These are phyloP conservation scores for Pichia sp. DNA, from an alignment of 1,139 yeast genomes.

Conservation along the genomic window DNA sequence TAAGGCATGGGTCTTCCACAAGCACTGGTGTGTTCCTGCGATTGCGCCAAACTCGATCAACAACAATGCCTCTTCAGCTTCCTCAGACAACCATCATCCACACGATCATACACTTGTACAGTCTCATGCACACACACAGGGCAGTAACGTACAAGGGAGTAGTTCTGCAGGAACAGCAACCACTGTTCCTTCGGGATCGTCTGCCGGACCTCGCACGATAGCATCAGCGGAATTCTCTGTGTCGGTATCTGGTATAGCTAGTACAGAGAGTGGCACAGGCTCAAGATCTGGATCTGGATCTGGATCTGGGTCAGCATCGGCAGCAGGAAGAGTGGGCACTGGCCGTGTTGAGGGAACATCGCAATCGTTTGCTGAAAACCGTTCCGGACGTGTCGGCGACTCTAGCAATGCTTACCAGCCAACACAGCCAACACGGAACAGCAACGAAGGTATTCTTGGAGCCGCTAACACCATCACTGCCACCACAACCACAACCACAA, in stretches of 20 bases:
- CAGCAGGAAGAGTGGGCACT: neutral
- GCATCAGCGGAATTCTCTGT: constrained; percentile 3
- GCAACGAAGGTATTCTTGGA: no score
- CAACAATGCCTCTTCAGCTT: neutral
- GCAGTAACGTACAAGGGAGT: neutral
- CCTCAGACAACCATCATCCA: neutral
- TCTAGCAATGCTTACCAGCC: neutral
- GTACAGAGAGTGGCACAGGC: neutral
- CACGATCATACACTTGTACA: neutral
- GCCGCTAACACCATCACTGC: no score
- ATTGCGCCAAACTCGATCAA: neutral
- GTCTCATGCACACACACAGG: neutral
- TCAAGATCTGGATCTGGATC: neutral
- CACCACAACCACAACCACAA: neutral
- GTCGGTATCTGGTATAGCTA: constrained; percentile 2
- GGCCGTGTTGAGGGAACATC: neutral
- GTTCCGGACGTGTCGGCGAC: neutral
- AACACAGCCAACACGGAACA: no score
- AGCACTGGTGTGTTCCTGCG: constrained; percentile 75
- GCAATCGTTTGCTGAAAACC: neutral
- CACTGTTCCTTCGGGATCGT: constrained; percentile 10
- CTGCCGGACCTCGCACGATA: constrained; percentile 11
- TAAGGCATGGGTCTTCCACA: constrained; percentile 87
- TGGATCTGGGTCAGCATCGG: no score
- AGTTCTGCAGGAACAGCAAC: constrained; percentile 6